Evolutionary conservation across 306 rosid genomes (phyloP).

Genomic region (Canavalia ensiformis): DNA sequence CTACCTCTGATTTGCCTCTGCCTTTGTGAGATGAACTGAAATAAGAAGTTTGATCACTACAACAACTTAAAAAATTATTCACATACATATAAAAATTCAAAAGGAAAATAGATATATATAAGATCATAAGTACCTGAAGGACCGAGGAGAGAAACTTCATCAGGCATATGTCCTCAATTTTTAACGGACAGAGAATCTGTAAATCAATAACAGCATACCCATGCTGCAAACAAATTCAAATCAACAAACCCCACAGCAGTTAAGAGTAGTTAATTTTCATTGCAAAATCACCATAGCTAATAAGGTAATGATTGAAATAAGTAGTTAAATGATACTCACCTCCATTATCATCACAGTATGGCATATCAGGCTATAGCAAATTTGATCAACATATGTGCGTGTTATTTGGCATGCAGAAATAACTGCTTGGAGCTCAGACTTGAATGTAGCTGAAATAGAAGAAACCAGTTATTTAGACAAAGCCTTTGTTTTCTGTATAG

Average conservation of each 20-base stretch:
- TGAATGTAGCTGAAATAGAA: conserved; percentile 68
- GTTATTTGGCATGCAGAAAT: conserved; percentile 79
- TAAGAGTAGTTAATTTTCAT: conserved; percentile 25
- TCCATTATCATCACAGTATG: conserved; percentile 64
- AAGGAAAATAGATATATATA: conserved; percentile 17
- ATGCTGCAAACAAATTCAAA: conserved; percentile 63
- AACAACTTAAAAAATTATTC: conserved; percentile 31
- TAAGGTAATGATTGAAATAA: conserved; percentile 20
- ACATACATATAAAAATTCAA: conserved; percentile 21
- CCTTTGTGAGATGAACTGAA: conserved; percentile 91
- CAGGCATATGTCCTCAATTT: conserved; percentile 69
- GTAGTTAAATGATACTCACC: conserved; percentile 60
- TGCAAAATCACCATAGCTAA: conserved; percentile 20
- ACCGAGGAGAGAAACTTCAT: conserved; percentile 71
- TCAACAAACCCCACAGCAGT: conserved; percentile 23
- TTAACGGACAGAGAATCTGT: conserved; percentile 64
- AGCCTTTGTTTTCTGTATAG: conserved; percentile 36
- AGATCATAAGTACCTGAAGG: conserved; percentile 73
- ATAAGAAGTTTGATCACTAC: conserved; percentile 45
- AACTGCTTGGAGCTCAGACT: conserved; percentile 80
- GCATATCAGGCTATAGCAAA: conserved; percentile 61
- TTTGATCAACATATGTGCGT: conserved; percentile 69
- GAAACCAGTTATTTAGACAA: conserved; percentile 30
- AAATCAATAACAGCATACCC: conserved; percentile 88
- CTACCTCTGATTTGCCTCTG: conserved; percentile 83